These are phyloP conservation scores for Monosporozyma siamensis DNA, from an alignment of 805 yeast species.

Conservation along the genomic window DNA sequence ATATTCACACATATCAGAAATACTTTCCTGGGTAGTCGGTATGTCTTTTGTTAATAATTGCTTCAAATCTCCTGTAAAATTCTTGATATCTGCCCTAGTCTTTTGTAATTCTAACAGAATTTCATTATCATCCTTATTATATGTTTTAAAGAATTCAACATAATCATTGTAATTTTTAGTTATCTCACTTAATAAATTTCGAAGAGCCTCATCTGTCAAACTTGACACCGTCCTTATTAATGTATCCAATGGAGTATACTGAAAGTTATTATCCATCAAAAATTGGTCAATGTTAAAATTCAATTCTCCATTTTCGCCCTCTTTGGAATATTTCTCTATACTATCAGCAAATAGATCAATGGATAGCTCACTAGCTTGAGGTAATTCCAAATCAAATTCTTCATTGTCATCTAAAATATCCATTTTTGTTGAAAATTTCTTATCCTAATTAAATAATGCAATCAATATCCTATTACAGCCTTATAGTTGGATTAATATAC, in stretches of 20 bases:
- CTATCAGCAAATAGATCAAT: slow-evolving; percentile 21
- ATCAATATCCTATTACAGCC: too few species aligned
- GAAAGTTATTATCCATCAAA: slow-evolving; percentile 25
- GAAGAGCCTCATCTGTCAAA: slow-evolving; percentile 20
- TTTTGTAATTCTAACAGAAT: slow-evolving; percentile 17
- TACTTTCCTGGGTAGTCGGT: slow-evolving; percentile 16
- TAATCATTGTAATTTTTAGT: slow-evolving; percentile 21
- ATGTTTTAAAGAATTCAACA: slow-evolving; percentile 20
- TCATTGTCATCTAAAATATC: slow-evolving; percentile 21
- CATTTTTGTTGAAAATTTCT: slow-evolving; percentile 27
- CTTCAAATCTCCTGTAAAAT: slow-evolving; percentile 16
- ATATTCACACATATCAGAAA: slow-evolving; percentile 22
- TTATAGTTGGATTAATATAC: too few species aligned
- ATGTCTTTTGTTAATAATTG: slow-evolving; percentile 17
- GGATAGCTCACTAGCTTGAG: slow-evolving; percentile 20
- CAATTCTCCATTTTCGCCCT: background rate
- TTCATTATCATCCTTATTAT: slow-evolving; percentile 15
- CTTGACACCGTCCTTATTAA: slow-evolving; percentile 19
- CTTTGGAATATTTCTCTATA: slow-evolving; percentile 9
- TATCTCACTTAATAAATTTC: slow-evolving; percentile 20
- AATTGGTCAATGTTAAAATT: slow-evolving; percentile 23
- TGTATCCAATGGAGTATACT: slow-evolving; percentile 25
- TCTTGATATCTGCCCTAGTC: slow-evolving; percentile 16
- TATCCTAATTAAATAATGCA: too few species aligned
- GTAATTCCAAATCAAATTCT: slow-evolving; percentile 18